Base-by-base conservation (phyloP, 2,329 filamentous ascomycete species). In the Fusarium sp. region DNA sequence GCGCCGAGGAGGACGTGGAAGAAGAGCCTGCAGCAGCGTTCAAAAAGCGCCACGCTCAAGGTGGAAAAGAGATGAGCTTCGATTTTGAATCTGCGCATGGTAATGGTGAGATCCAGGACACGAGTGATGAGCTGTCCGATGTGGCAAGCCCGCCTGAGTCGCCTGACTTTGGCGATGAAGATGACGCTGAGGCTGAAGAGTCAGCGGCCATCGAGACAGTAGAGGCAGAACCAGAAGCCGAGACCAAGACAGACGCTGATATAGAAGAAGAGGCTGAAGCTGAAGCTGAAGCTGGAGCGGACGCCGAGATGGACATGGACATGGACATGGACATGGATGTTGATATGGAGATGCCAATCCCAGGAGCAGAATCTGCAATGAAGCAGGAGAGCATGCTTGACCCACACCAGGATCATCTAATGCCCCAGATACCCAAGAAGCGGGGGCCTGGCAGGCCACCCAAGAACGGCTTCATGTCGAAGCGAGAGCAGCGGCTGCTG, bases 391-490 rank as follows among this genome's bases (percentile, higher is more conserved):
- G 74, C 14, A 59, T 74, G 31, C 60, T 73, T 17, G 73, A 76
- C n/a, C 65, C 77, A 7, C 78, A 81, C 11, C 78, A 78, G 8
- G 59, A 46, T 11, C 51, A 58, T 29, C 68, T 79, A 21, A 72
- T 81, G 60, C 76, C 79, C 20, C 78, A 81, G 56, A 79, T 87
- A 29, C 85, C 87, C 27, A 91, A 88, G 78, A 90, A 91, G 66
- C 88, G 91, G 69, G 92, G 92, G 15, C 92, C 92, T 11, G 92
- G 92, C n/a, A 83, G 92, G 52, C 92, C 92, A 20, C 92, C 92
- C 0, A 94, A 94, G 80, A 91, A 94, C 73, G 92, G 92, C 27
- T 86, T 93, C 75, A 92, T 94, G 88, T 94, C 91, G 2, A 94
- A 94, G 78, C 84, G 92, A 57, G 90, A 94, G 72, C 85, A 90